phyloP scores from a whole-genome alignment of 305 asterid species.

The Plantago coronopus region DNA sequence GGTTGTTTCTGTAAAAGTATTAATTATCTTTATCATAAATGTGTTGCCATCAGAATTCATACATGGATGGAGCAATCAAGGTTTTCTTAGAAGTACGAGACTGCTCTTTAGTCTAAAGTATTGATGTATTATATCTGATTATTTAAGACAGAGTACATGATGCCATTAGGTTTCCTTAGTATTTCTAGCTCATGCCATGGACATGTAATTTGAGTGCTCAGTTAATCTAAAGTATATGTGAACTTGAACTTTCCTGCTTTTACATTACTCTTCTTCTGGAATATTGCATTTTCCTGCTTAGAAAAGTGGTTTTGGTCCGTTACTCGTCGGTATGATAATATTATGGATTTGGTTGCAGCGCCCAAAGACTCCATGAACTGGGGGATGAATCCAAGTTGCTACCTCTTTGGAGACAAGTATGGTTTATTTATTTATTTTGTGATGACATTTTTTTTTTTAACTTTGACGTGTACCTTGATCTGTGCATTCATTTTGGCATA shows the following conservation, averaged over 20 bases:
- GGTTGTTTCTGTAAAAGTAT: constrained; percentile 5
- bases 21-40: not conserved
- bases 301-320: not conserved
- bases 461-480: not conserved
- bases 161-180: not conserved
- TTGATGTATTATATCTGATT: not conserved
- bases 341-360: constrained; percentile 43
- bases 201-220: not conserved
- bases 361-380: constrained; percentile 73
- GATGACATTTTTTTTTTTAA: constrained; percentile 12
- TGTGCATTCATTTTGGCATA: not conserved
- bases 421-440: constrained; percentile 17
- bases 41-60: not conserved
- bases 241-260: not conserved
- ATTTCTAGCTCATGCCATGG: not conserved
- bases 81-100: not conserved
- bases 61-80: not conserved
- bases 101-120: not conserved
- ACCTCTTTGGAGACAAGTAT: constrained; percentile 98
- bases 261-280: not conserved
- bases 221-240: not conserved
- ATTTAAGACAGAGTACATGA: not conserved
- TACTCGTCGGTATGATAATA: not conserved
- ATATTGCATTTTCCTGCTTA: not conserved
- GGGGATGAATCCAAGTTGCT: constrained; percentile 85